Evolutionary conservation across 2,329 filamentous ascomycete genomes (phyloP).

Genomic region (Pezizomycotina sp.): DNA sequence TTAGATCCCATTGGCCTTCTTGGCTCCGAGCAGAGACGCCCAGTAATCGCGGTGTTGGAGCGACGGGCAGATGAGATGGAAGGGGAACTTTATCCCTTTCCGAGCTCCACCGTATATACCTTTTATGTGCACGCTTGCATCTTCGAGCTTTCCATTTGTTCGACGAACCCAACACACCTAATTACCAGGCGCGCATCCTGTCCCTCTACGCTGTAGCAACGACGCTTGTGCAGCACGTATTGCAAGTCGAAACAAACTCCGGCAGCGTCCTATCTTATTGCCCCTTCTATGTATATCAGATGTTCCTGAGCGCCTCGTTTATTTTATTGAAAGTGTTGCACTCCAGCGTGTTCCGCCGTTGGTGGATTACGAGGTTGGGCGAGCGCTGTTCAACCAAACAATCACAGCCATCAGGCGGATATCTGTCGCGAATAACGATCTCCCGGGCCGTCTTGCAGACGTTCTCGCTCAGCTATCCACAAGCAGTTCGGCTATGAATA

Average conservation of each 20-base stretch:
- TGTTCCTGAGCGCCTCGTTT: constrained; percentile 67
- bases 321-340: constrained; percentile 59
- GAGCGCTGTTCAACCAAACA: constrained; percentile 54
- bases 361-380: constrained; percentile 53
- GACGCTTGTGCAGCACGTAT: constrained; percentile 45
- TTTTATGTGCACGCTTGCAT: constrained; percentile 57
- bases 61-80: constrained; percentile 48
- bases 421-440: constrained; percentile 60
- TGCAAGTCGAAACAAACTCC: constrained; percentile 38
- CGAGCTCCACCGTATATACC: constrained; percentile 45
- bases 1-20: constrained; percentile 54
- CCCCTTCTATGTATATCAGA: constrained; percentile 66
- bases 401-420: constrained; percentile 54
- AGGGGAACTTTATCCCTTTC: constrained; percentile 40
- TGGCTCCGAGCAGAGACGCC: constrained; percentile 49
- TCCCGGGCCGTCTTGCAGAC: constrained; percentile 63
- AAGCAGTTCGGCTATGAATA: too few species aligned
- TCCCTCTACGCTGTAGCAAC: constrained; percentile 57
- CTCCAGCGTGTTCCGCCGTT: constrained; percentile 56
- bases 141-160: constrained; percentile 67
- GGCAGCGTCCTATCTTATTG: constrained; percentile 47
- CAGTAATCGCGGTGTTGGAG: constrained; percentile 49
- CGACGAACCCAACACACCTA: constrained; percentile 53
- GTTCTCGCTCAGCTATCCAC: constrained; percentile 83
- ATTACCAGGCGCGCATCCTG: constrained; percentile 58